A percentile compares a stretch with the other conserved stretches of the same genome.
These are phyloP conservation scores for Tephrocybe sp. DNA, from an alignment of 768 basidiomycete species.

Conservation along the genomic window DNA sequence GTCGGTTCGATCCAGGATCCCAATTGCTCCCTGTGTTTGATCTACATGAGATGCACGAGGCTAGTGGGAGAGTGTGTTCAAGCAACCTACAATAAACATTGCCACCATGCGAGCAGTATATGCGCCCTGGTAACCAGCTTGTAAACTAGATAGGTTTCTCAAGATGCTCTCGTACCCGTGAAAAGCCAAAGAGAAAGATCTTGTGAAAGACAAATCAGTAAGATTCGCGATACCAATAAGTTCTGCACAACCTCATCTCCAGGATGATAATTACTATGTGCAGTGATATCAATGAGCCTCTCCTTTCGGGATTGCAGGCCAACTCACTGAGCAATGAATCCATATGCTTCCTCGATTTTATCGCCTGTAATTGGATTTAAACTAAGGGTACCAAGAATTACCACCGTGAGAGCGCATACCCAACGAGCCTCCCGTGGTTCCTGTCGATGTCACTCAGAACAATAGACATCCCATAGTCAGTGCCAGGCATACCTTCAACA, in stretches of 20 bases:
- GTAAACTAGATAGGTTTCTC: conserved; percentile 1
- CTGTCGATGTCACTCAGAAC: conserved; percentile 29
- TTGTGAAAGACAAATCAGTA: conserved; percentile 23
- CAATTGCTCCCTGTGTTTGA: conserved; percentile 59
- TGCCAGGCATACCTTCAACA: conserved; percentile 48
- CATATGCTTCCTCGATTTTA: conserved; percentile 78
- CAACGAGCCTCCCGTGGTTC: conserved; percentile 61
- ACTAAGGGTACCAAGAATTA: background rate
- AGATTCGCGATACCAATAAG: too few relatives aligned
- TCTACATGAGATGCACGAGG: background rate
- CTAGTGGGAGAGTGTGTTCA: background rate
- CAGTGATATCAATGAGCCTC: too few relatives aligned
- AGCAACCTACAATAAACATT: conserved; percentile 55
- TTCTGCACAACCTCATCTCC: conserved; percentile 81
- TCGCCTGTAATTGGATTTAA: conserved; percentile 39
- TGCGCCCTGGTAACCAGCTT: conserved; percentile 50
- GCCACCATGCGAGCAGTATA: conserved; percentile 78
- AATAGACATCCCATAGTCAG: background rate
- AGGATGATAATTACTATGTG: conserved; percentile 60
- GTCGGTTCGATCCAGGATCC: conserved; percentile 65
- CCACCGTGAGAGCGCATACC: conserved; percentile 34
- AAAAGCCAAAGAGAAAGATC: conserved; percentile 81
- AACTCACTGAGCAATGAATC: conserved; percentile 77
- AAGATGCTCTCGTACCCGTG: conserved; percentile 44
- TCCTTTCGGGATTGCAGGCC: too few relatives aligned